phyloP scores from a whole-genome alignment of 495 filamentous ascomycete genomes.

The Tuber microsphaerosporum region DNA sequence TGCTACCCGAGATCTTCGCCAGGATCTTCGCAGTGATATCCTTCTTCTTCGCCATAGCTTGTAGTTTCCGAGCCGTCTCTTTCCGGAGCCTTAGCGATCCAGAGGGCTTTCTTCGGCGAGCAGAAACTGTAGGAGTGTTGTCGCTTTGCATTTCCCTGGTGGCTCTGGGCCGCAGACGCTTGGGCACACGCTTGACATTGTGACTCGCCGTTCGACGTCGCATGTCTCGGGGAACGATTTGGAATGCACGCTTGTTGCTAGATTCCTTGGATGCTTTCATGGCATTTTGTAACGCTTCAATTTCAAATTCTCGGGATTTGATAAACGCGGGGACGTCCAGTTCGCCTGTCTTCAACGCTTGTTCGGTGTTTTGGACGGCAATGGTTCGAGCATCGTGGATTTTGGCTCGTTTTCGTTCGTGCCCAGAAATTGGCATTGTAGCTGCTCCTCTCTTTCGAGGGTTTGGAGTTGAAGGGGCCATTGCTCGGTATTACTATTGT shows the following conservation, averaged over 20 bases:
- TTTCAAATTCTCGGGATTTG: constrained; percentile 76
- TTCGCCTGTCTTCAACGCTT: constrained; percentile 67
- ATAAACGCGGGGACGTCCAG: constrained; percentile 77
- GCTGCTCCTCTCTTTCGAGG: constrained; percentile 22
- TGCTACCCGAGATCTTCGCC: constrained; percentile 9
- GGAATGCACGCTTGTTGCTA: constrained; percentile 70
- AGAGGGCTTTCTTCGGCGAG: constrained; percentile 62
- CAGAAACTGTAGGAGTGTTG: constrained; percentile 77
- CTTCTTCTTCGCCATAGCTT: constrained; percentile 54
- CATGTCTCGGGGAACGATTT: constrained; percentile 76
- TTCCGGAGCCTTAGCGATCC: constrained; percentile 67
- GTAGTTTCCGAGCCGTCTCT: constrained; percentile 69
- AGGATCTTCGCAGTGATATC: constrained; percentile 50
- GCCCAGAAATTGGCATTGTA: constrained; percentile 15
- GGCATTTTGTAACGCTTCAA: constrained; percentile 69
- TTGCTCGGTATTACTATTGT: neutral
- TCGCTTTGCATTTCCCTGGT: constrained; percentile 80
- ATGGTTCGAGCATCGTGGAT: constrained; percentile 62
- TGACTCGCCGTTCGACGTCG: constrained; percentile 85
- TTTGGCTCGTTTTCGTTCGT: constrained; percentile 58
- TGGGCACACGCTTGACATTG: constrained; percentile 87
- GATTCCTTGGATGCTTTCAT: constrained; percentile 65
- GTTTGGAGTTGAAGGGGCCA: constrained; percentile 7
- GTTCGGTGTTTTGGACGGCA: constrained; percentile 61
- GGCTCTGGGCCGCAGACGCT: constrained; percentile 61